These are phyloP conservation scores for Ganoderma multipileum DNA, from an alignment of 1,284 basidiomycete species.

Conservation along the genomic window DNA sequence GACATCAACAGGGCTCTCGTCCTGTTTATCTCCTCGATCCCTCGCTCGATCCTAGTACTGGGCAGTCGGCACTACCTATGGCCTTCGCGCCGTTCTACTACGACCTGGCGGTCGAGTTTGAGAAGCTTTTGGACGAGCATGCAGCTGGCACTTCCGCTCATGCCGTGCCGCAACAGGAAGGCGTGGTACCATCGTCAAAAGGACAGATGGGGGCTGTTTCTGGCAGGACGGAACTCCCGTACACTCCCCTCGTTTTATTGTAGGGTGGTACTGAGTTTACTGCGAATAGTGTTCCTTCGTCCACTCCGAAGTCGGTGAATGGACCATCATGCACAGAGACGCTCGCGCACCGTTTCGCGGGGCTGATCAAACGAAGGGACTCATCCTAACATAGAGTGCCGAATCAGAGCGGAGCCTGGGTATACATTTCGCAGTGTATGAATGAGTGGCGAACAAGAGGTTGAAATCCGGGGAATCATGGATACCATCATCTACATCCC, in stretches of 20 bases:
- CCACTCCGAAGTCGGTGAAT: not conserved
- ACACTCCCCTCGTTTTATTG: not conserved
- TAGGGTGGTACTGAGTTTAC: not conserved
- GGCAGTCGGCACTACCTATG: constrained; percentile 13
- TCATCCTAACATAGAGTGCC: not conserved
- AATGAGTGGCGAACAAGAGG: no score
- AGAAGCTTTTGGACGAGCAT: constrained; percentile 28
- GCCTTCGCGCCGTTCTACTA: constrained; percentile 30
- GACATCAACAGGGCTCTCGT: not conserved
- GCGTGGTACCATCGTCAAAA: not conserved
- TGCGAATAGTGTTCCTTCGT: not conserved
- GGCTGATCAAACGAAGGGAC: not conserved
- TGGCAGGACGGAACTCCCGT: not conserved
- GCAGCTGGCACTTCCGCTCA: not conserved
- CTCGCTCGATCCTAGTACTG: not conserved
- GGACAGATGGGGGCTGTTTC: not conserved
- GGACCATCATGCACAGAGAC: not conserved
- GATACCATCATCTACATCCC: not conserved
- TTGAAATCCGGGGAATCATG: not conserved
- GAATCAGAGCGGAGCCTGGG: not conserved
- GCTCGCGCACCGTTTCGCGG: not conserved
- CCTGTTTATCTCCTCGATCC: not conserved
- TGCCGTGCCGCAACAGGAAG: not conserved
- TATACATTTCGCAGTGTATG: not conserved
- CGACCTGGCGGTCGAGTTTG: constrained; percentile 32